Conservation (phyloP, 1,284 basidiomycete species). For the Flammula alnicola region DNA sequence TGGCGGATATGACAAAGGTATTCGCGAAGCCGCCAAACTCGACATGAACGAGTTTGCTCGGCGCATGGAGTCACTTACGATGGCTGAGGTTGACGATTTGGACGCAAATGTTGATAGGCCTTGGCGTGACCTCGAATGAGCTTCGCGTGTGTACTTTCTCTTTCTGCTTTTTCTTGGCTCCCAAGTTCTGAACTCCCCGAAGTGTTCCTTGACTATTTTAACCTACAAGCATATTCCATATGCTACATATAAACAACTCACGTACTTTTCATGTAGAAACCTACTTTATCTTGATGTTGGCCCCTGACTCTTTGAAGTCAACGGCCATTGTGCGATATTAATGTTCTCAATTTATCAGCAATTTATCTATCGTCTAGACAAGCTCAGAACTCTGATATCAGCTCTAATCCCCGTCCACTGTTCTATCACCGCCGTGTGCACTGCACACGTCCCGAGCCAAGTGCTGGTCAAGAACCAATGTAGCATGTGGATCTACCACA, state of each 20-base stretch:
- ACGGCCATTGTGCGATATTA: too few relatives aligned
- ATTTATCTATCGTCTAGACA: too few relatives aligned
- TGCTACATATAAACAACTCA: too few relatives aligned
- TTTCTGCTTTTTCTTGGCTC: background rate
- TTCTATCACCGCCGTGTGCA: background rate
- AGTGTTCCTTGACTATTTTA: too few relatives aligned
- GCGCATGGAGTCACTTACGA: conserved; percentile 48
- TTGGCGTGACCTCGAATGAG: conserved; percentile 50
- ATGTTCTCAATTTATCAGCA: too few relatives aligned
- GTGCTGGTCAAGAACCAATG: background rate
- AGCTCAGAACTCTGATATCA: too few relatives aligned
- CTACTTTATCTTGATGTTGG: too few relatives aligned
- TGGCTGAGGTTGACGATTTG: conserved; percentile 42
- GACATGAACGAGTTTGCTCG: conserved; percentile 59
- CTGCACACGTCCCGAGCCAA: background rate
- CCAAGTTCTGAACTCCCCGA: too few relatives aligned
- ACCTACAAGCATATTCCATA: too few relatives aligned
- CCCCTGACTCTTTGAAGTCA: too few relatives aligned
- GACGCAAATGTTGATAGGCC: conserved; percentile 56
- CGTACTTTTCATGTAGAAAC: too few relatives aligned
- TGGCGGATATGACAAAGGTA: conserved; percentile 41
- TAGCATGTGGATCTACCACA: conserved; percentile 2
- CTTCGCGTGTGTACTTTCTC: background rate
- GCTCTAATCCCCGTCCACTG: too few relatives aligned
- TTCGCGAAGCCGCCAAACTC: conserved; percentile 37